Evolutionary conservation across 2,329 filamentous ascomycete genomes (phyloP).

Genomic region (Arthrinium puccinioides): DNA sequence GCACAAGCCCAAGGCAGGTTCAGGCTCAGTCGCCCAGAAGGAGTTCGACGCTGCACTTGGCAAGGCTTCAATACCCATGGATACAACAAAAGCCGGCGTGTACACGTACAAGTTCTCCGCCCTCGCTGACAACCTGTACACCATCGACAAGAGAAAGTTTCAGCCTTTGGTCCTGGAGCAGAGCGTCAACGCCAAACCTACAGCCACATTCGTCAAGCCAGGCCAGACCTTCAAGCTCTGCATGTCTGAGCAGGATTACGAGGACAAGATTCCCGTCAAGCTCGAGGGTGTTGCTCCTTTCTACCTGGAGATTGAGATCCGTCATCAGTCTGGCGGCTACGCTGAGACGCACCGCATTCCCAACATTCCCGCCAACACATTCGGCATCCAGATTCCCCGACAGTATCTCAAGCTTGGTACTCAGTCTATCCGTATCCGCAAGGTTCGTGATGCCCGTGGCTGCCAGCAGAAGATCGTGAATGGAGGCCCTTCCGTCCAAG

Average conservation of each 20-base stretch:
- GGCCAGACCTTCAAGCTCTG: slow-evolving; percentile 96
- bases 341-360: slow-evolving; percentile 77
- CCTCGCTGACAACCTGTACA: slow-evolving; percentile 80
- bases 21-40: slow-evolving; percentile 58
- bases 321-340: slow-evolving; percentile 74
- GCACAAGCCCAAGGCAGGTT: slow-evolving; percentile 61
- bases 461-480: slow-evolving; percentile 74
- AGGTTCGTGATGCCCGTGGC: slow-evolving; percentile 78
- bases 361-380: slow-evolving; percentile 66
- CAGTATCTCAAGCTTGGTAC: slow-evolving; percentile 80
- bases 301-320: slow-evolving; percentile 84
- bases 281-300: slow-evolving; percentile 83
- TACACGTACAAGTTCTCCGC: slow-evolving; percentile 84
- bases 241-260: slow-evolving; percentile 70
- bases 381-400: slow-evolving; percentile 78
- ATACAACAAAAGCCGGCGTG: slow-evolving; percentile 73
- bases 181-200: slow-evolving; percentile 75
- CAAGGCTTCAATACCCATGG: slow-evolving; percentile 73
- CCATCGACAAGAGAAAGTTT: slow-evolving; percentile 59
- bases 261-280: slow-evolving; percentile 82
- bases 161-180: slow-evolving; percentile 68
- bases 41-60: slow-evolving; percentile 70
- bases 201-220: slow-evolving; percentile 73
- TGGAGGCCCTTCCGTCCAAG: slow-evolving; percentile 70
- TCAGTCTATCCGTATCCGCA: slow-evolving; percentile 81